Conservation (phyloP, 345 rosid genomes). For the Pelargonium nanum region DNA sequence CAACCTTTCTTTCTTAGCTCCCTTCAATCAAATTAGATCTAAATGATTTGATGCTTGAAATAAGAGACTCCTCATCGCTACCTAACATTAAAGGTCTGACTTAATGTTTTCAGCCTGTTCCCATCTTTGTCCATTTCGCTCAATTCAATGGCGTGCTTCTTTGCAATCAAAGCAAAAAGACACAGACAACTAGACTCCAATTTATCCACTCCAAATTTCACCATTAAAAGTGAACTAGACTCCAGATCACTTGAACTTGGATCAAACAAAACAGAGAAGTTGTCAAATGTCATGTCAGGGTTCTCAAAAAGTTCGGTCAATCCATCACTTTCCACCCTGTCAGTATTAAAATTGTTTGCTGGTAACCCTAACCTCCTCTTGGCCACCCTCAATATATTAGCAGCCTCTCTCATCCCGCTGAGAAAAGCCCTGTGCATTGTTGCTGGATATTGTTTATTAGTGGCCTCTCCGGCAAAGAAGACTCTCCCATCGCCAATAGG, state of each 20-base stretch:
- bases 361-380: constrained; percentile 40
- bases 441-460: constrained; percentile 89
- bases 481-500: constrained; percentile 87
- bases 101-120: constrained; percentile 33
- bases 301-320: constrained; percentile 32
- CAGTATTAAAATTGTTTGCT: constrained; percentile 19
- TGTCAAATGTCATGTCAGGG: constrained; percentile 45
- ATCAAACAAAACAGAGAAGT: constrained; percentile 47
- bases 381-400: constrained; percentile 65
- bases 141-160: neutral
- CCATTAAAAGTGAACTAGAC: constrained; percentile 40
- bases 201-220: constrained; percentile 24
- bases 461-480: constrained; percentile 97
- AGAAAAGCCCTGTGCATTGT: constrained; percentile 97
- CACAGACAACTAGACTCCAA: constrained; percentile 15
- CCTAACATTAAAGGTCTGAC: constrained; percentile 24
- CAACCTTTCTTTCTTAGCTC: neutral
- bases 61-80: constrained; percentile 37
- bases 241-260: constrained; percentile 41
- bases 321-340: constrained; percentile 16
- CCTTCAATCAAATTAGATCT: constrained; percentile 20
- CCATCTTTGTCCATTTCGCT: constrained; percentile 32
- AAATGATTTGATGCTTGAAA: constrained; percentile 39
- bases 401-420: constrained; percentile 98
- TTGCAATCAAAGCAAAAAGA: neutral